Evolutionary conservation across 805 yeast genomes (phyloP).

Genomic region (Saccharomycopsis sp.): DNA sequence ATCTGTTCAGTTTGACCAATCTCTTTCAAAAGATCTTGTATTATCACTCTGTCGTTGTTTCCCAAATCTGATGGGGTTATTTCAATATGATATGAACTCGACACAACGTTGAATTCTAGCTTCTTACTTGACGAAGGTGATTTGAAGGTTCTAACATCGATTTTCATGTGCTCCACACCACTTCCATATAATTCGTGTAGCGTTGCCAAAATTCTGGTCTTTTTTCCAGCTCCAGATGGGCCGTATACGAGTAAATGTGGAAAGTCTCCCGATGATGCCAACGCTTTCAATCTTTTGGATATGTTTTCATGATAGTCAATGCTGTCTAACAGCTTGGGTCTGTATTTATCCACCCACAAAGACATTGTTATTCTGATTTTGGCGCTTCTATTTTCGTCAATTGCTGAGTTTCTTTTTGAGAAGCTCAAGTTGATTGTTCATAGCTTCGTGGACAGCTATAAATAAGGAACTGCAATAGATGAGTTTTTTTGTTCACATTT

Average conservation of each 20-base stretch:
- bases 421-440: no score
- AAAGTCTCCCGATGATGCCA: conserved; percentile 71
- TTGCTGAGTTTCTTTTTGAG: no score
- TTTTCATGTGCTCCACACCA: conserved; percentile 75
- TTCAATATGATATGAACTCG: conserved; percentile 85
- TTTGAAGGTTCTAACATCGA: conserved; percentile 80
- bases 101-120: conserved; percentile 86
- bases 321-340: conserved; percentile 62
- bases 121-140: conserved; percentile 66
- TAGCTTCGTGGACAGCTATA: no score
- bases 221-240: conserved; percentile 95
- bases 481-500: no score
- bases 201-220: conserved; percentile 81
- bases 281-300: conserved; percentile 54
- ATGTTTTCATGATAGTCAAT: conserved; percentile 64
- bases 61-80: conserved; percentile 98
- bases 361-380: conserved; percentile 48
- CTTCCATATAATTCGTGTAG: conserved; percentile 76
- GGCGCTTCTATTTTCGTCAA: no score
- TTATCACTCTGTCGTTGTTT: conserved; percentile 87
- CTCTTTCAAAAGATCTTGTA: conserved; percentile 89
- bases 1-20: conserved; percentile 94
- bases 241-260: conserved; percentile 93
- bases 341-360: conserved; percentile 92
- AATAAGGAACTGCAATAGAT: no score